Evolutionary conservation across 2,329 filamentous ascomycete species (phyloP).

Genomic region (Cercospora canescens): DNA sequence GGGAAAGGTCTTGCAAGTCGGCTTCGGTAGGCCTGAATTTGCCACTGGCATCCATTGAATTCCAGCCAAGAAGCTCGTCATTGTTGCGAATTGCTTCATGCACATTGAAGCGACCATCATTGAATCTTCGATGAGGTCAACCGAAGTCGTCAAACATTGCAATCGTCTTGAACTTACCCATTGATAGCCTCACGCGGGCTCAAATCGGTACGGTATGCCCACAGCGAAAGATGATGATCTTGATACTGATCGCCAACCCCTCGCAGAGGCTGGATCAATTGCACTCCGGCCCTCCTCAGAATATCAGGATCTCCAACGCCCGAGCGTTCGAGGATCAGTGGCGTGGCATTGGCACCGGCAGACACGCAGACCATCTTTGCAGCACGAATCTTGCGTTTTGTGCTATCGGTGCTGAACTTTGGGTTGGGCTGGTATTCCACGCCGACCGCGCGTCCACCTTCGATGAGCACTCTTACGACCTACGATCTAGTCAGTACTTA

Average conservation of each 20-base stretch:
- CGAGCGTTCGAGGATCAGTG: slow-evolving; percentile 60
- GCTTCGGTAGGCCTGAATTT: slow-evolving; percentile 57
- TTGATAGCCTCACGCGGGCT: slow-evolving; percentile 53
- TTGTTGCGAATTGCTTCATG: slow-evolving; percentile 47
- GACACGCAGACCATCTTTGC: slow-evolving; percentile 60
- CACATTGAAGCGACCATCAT: slow-evolving; percentile 49
- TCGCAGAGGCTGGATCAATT: slow-evolving; percentile 4
- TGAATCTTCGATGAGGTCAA: slow-evolving; percentile 33
- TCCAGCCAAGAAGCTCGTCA: slow-evolving; percentile 58
- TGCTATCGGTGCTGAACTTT: slow-evolving; percentile 11
- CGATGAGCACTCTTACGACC: slow-evolving; percentile 45
- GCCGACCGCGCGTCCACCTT: slow-evolving; percentile 53
- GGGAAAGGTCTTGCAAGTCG: slow-evolving; percentile 54
- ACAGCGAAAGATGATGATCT: slow-evolving; percentile 47
- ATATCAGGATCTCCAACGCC: slow-evolving; percentile 51
- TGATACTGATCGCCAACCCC: slow-evolving; percentile 20
- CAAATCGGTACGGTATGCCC: slow-evolving; percentile 52
- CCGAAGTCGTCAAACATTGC: background rate
- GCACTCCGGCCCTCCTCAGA: slow-evolving; percentile 32
- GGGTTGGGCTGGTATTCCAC: slow-evolving; percentile 56
- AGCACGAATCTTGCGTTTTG: slow-evolving; percentile 44
- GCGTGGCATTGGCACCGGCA: slow-evolving; percentile 59
- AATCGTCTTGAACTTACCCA: slow-evolving; percentile 23
- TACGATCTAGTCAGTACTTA: slow-evolving; percentile 23
- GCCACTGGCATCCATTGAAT: slow-evolving; percentile 52